Evolutionary conservation across 2,329 filamentous ascomycete species (phyloP).

Genomic region (Pseudocercospora pini-densiflorae): DNA sequence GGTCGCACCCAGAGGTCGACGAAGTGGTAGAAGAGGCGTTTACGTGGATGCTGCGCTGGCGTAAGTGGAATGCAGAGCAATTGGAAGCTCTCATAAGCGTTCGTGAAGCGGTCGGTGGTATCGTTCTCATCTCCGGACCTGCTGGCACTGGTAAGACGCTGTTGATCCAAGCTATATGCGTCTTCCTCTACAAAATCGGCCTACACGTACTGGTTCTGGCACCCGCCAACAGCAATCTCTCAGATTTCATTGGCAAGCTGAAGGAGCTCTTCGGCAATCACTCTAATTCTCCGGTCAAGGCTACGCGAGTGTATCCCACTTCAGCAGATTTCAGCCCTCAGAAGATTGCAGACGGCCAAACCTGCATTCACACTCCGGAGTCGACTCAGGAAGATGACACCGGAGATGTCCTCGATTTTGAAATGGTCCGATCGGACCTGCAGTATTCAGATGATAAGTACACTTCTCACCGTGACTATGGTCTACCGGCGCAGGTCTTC

Average conservation of each 20-base stretch:
- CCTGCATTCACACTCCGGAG: background rate
- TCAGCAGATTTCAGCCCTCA: slow-evolving; percentile 20
- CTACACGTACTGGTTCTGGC: slow-evolving; percentile 26
- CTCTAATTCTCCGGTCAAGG: slow-evolving; percentile 4
- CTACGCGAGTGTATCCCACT: slow-evolving; percentile 22
- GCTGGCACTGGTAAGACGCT: slow-evolving; percentile 23
- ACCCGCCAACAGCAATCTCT: slow-evolving; percentile 29
- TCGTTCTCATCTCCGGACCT: slow-evolving; percentile 26
- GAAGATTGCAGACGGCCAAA: slow-evolving; percentile 9
- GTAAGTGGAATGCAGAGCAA: slow-evolving; percentile 27
- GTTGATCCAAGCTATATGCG: slow-evolving; percentile 23
- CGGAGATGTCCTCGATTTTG: slow-evolving; percentile 23
- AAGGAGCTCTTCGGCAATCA: slow-evolving; percentile 21
- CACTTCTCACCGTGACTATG: slow-evolving; percentile 15
- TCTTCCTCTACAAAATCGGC: slow-evolving; percentile 27
- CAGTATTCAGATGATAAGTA: slow-evolving; percentile 20
- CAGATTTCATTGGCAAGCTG: slow-evolving; percentile 27
- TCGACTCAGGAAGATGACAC: background rate
- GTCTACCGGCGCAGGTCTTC: slow-evolving; percentile 21
- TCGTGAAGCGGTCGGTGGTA: slow-evolving; percentile 18
- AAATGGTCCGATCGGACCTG: slow-evolving; percentile 24
- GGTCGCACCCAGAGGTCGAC: background rate
- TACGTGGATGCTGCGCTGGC: slow-evolving; percentile 19
- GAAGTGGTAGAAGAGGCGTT: slow-evolving; percentile 17
- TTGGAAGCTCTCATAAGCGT: slow-evolving; percentile 23